phyloP scores from a whole-genome alignment of 2,329 filamentous ascomycete species.

The Didymella pinodella region DNA sequence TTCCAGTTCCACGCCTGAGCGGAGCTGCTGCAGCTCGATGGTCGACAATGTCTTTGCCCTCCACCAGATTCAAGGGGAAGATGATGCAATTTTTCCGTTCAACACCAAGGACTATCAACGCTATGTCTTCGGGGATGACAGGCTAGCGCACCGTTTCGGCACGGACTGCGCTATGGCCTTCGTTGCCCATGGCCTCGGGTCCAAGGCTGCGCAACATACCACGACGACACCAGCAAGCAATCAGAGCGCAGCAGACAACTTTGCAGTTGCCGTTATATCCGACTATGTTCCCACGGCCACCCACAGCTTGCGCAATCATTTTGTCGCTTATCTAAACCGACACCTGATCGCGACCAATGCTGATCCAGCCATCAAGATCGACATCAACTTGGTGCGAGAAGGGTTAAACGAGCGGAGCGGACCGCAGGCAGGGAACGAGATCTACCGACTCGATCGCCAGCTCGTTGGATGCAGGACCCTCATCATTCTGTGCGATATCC shows the following conservation, averaged over 20 bases:
- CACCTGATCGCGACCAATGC: constrained; percentile 29
- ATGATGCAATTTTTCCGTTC: constrained; percentile 30
- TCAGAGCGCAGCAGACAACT: constrained; percentile 25
- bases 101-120: constrained; percentile 34
- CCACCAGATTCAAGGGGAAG: constrained; percentile 26
- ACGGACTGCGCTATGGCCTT: constrained; percentile 39
- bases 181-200: constrained; percentile 24
- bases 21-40: constrained; percentile 28
- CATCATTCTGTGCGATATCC: constrained; percentile 30
- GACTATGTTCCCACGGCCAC: constrained; percentile 33
- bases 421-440: constrained; percentile 14
- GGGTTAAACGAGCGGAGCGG: constrained; percentile 16
- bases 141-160: constrained; percentile 35
- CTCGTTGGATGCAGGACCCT: constrained; percentile 23
- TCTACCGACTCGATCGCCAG: constrained; percentile 31
- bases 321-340: constrained; percentile 36
- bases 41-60: constrained; percentile 33
- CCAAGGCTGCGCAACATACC: constrained; percentile 15
- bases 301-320: constrained; percentile 33
- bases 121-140: constrained; percentile 39
- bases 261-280: constrained; percentile 38
- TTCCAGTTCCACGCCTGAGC: constrained; percentile 17
- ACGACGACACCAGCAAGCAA: constrained; percentile 23
- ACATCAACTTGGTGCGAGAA: constrained; percentile 21
- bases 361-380: constrained; percentile 31